Percentiles rank a stretch among this genome's conserved stretches.
These are phyloP conservation scores for Penicillium rolfsii DNA, from an alignment of 2,329 filamentous ascomycete species.

Conservation along the genomic window DNA sequence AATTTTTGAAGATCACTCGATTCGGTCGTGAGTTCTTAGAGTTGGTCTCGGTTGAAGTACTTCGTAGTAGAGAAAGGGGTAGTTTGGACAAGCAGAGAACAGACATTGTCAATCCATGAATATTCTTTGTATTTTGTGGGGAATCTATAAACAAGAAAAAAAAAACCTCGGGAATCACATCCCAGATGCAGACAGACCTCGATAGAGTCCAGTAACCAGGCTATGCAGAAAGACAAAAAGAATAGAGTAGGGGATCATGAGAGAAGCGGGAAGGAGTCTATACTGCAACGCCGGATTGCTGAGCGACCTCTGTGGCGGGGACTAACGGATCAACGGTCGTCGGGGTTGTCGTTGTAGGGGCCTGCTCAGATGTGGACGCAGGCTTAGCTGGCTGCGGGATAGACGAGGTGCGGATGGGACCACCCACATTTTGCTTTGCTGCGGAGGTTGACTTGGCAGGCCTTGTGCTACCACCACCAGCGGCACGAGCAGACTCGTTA, in stretches of 20 bases:
- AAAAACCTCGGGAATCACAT: conserved; percentile 5
- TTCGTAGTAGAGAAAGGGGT: not conserved
- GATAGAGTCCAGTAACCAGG: conserved; percentile 21
- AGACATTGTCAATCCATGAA: not conserved
- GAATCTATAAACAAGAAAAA: conserved; percentile 17
- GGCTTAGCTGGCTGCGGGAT: conserved; percentile 32
- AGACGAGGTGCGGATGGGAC: conserved; percentile 41
- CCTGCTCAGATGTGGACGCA: conserved; percentile 25
- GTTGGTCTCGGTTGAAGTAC: not conserved
- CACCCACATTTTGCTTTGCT: conserved; percentile 32
- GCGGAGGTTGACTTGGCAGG: conserved; percentile 29
- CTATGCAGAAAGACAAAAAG: conserved; percentile 27
- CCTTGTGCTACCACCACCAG: conserved; percentile 34
- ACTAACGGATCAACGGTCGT: conserved; percentile 26
- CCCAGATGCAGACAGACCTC: conserved; percentile 16
- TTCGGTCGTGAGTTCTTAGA: not conserved
- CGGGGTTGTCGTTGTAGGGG: not conserved
- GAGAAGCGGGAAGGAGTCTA: conserved; percentile 11
- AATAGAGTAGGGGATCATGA: not conserved
- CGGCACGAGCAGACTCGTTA: conserved; percentile 42
- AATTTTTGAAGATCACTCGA: conserved; percentile 8
- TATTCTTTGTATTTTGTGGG: conserved; percentile 21
- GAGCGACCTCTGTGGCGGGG: conserved; percentile 24
- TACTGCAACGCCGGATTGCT: conserved; percentile 30
- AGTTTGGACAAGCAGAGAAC: too few relatives aligned